A percentile compares a stretch with the other conserved stretches of the same genome.
Evolutionary conservation across 164 flowering plant genomes (phyloP).

Genomic region (Liquidambar formosana): DNA sequence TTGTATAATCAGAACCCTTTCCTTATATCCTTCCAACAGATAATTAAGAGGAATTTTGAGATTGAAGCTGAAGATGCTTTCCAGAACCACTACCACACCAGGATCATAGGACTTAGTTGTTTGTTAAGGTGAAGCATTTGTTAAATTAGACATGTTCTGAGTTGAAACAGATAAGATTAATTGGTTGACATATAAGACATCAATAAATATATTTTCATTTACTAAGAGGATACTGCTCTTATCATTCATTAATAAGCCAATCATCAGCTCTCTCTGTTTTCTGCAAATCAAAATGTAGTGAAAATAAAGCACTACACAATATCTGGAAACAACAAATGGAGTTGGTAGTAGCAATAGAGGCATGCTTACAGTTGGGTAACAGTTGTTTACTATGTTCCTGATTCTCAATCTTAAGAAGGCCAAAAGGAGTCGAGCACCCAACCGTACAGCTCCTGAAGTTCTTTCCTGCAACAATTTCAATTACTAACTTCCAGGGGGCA

Average conservation of each 20-base stretch:
- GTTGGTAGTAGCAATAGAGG: slow-evolving; percentile 5
- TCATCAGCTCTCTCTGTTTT: slow-evolving; percentile 69
- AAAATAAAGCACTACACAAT: not conserved
- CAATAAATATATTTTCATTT: not conserved
- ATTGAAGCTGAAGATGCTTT: slow-evolving; percentile 72
- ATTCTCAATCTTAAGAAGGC: slow-evolving; percentile 56
- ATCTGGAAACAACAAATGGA: slow-evolving; percentile 10
- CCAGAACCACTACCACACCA: slow-evolving; percentile 62
- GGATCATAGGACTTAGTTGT: slow-evolving; percentile 72
- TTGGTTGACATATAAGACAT: not conserved
- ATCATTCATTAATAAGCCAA: slow-evolving; percentile 71
- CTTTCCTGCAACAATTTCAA: slow-evolving; percentile 53
- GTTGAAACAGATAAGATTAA: too few species aligned
- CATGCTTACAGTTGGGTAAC: slow-evolving; percentile 71
- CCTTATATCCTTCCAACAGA: slow-evolving; percentile 59
- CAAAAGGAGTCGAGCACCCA: slow-evolving; percentile 66
- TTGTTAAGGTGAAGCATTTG: slow-evolving; percentile 36
- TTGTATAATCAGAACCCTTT: slow-evolving; percentile 68
- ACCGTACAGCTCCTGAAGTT: slow-evolving; percentile 56
- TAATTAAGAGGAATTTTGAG: slow-evolving; percentile 76
- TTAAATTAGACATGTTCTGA: not conserved
- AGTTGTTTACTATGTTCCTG: slow-evolving; percentile 53
- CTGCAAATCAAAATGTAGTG: slow-evolving; percentile 38
- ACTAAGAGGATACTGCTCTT: slow-evolving; percentile 77
- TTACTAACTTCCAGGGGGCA: too few species aligned